Evolutionary conservation across 2,329 filamentous ascomycete species (phyloP).

Genomic region (Xylariaceae sp.): DNA sequence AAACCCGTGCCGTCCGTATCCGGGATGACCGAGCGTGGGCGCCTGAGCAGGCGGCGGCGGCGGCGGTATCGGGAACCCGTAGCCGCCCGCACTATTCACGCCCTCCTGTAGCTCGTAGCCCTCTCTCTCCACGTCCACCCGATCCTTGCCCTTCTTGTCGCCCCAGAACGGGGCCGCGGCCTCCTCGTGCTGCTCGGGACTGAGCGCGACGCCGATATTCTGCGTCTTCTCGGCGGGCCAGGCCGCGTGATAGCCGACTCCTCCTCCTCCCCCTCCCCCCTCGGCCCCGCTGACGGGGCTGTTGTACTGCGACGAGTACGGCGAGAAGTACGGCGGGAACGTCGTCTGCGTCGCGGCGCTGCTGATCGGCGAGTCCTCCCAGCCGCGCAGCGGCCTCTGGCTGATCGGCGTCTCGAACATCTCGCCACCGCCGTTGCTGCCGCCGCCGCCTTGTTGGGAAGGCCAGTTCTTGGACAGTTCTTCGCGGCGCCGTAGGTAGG

Average conservation of each 20-base stretch:
- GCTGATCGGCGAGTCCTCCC: conserved; percentile 55
- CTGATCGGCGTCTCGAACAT: conserved; percentile 57
- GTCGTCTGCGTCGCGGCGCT: conserved; percentile 44
- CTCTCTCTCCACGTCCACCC: conserved; percentile 32
- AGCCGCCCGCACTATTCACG: conserved; percentile 38
- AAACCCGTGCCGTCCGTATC: conserved; percentile 44
- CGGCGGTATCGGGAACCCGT: conserved; percentile 15
- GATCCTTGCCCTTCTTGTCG: conserved; percentile 49
- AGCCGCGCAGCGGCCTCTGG: conserved; percentile 54
- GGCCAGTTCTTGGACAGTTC: conserved; percentile 49
- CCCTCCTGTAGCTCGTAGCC: conserved; percentile 55
- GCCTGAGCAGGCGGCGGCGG: conserved; percentile 36
- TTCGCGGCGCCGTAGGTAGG: conserved; percentile 53
- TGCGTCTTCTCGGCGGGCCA: conserved; percentile 43
- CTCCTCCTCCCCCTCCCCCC: neutral
- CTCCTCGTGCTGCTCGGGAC: conserved; percentile 42
- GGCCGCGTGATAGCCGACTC: conserved; percentile 28
- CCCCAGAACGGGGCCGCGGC: conserved; percentile 32
- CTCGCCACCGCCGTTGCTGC: conserved; percentile 35
- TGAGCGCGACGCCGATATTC: conserved; percentile 49
- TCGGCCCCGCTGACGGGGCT: conserved; percentile 56
- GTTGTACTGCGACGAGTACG: conserved; percentile 62
- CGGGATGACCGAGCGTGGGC: conserved; percentile 51
- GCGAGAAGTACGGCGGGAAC: conserved; percentile 57
- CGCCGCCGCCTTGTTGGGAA: conserved; percentile 28